Evolutionary conservation across 805 yeast species (phyloP).

Genomic region (Candida vartiovaarae): DNA sequence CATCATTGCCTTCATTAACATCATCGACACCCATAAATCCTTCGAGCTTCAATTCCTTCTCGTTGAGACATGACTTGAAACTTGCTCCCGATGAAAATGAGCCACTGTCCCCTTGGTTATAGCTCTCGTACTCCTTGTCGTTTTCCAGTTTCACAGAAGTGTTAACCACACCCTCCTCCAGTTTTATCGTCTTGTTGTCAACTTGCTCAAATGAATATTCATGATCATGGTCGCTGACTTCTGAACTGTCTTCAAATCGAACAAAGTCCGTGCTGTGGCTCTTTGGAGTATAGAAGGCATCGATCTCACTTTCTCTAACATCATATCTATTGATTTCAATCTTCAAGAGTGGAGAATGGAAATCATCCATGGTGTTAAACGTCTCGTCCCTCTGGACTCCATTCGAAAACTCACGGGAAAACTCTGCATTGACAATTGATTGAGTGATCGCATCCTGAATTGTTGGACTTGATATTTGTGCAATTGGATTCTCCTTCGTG

Average conservation of each 20-base stretch:
- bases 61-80: slow-evolving; percentile 19
- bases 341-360: slow-evolving; percentile 15
- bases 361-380: slow-evolving; percentile 17
- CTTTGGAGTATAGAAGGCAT: slow-evolving; percentile 21
- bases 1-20: background rate
- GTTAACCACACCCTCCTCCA: too few species aligned
- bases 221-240: background rate
- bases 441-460: too few species aligned
- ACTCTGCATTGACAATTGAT: too few species aligned
- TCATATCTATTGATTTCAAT: slow-evolving; percentile 15
- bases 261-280: slow-evolving; percentile 7
- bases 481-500: background rate
- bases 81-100: slow-evolving; percentile 7
- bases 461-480: too few species aligned
- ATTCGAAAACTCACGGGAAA: background rate
- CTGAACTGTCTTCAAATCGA: background rate
- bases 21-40: background rate
- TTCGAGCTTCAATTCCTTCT: slow-evolving; percentile 2
- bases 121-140: background rate
- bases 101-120: background rate
- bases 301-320: slow-evolving; percentile 11
- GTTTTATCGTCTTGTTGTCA: too few species aligned
- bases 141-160: too few species aligned
- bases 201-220: background rate
- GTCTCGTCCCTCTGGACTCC: background rate